Evolutionary conservation across 2,329 filamentous ascomycete genomes (phyloP).

Genomic region (Calonectria naviculata): DNA sequence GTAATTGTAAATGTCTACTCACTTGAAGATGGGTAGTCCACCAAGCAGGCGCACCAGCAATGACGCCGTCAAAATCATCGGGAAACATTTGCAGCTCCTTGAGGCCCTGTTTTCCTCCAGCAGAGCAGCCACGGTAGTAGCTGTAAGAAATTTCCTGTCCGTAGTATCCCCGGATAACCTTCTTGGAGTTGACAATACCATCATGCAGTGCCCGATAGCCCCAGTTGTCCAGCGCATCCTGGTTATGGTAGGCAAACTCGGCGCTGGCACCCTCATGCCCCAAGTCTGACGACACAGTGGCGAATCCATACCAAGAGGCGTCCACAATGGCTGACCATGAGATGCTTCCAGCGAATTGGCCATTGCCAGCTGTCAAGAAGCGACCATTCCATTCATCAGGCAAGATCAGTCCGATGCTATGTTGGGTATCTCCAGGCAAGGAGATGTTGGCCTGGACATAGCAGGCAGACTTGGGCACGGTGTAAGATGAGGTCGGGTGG

Average conservation of each 20-base stretch:
- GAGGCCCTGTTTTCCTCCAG: not conserved
- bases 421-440: not conserved
- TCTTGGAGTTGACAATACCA: not conserved
- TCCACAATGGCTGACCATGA: not conserved
- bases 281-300: not conserved
- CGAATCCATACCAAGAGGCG: not conserved
- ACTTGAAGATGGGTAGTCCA: slow-evolving; percentile 56
- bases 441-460: not conserved
- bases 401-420: not conserved
- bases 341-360: not conserved
- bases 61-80: slow-evolving; percentile 42
- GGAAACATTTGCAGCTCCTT: not conserved
- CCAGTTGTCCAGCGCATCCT: not conserved
- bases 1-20: slow-evolving; percentile 36
- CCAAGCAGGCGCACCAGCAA: slow-evolving; percentile 58
- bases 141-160: slow-evolving; percentile 50
- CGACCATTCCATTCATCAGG: not conserved
- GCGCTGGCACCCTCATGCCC: not conserved
- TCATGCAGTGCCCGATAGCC: not conserved
- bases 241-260: not conserved
- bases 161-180: slow-evolving; percentile 1
- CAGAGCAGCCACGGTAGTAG: slow-evolving; percentile 39
- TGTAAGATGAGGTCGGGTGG: not conserved
- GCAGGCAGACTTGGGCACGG: not conserved
- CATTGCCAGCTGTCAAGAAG: not conserved